Conservation (phyloP, 192 early-diverging fungal genomes). For the Ambispora gerdemannii region DNA sequence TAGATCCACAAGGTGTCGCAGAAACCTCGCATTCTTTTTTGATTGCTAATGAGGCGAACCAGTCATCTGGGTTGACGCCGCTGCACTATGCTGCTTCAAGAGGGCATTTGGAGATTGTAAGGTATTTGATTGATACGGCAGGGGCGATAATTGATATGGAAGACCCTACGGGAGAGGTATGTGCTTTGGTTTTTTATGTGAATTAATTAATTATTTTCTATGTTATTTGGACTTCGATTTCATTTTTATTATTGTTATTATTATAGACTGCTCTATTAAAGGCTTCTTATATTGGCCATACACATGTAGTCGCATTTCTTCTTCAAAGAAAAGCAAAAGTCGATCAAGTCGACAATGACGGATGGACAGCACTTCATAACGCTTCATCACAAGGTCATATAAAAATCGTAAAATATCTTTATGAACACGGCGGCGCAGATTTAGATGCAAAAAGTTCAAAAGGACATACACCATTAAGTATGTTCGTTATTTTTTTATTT, state of each 20-base stretch:
- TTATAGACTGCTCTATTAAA: slow-evolving; percentile 68
- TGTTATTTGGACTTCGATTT: slow-evolving; percentile 4
- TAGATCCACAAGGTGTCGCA: slow-evolving; percentile 10
- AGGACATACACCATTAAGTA: slow-evolving; percentile 73
- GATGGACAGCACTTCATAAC: slow-evolving; percentile 83
- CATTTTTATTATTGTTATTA: background rate
- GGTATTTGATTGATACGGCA: slow-evolving; percentile 53
- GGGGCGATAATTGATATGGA: slow-evolving; percentile 57
- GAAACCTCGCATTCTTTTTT: slow-evolving; percentile 26
- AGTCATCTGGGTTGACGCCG: slow-evolving; percentile 55
- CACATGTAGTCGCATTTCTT: slow-evolving; percentile 56
- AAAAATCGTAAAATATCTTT: slow-evolving; percentile 52
- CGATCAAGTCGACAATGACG: slow-evolving; percentile 66
- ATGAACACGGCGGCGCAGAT: slow-evolving; percentile 54
- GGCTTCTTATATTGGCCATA: slow-evolving; percentile 66
- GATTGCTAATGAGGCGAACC: slow-evolving; percentile 5
- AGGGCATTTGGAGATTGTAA: slow-evolving; percentile 55
- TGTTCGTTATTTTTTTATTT: slow-evolving; percentile 14
- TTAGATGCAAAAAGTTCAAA: slow-evolving; percentile 60
- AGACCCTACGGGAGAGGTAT: slow-evolving; percentile 69
- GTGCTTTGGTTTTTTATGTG: background rate
- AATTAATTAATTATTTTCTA: background rate
- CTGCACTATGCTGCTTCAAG: slow-evolving; percentile 61
- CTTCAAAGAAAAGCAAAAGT: slow-evolving; percentile 59
- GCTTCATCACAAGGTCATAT: slow-evolving; percentile 61